These are phyloP conservation scores for Setaria italica DNA, from an alignment of 202 grass and related monocot species.

Conservation along the genomic window DNA sequence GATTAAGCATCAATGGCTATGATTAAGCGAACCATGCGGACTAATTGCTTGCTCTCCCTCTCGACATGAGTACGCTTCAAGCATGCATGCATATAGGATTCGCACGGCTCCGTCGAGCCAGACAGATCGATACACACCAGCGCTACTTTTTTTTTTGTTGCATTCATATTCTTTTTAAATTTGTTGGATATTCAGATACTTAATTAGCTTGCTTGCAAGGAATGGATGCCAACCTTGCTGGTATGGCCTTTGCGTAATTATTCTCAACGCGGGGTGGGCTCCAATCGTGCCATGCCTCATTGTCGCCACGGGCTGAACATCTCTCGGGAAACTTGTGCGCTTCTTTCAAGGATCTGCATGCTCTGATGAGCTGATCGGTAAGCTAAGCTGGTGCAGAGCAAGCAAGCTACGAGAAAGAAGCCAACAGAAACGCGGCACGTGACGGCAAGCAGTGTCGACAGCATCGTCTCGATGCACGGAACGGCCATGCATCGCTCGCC, in stretches of 20 bases:
- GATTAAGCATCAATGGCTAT: background rate
- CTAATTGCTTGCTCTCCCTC: background rate
- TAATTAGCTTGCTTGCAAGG: conserved; percentile 20
- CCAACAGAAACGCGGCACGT: too few relatives aligned
- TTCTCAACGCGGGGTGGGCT: conserved; percentile 9
- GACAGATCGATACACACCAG: background rate
- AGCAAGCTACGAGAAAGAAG: too few relatives aligned
- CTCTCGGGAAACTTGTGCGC: background rate
- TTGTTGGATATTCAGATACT: background rate
- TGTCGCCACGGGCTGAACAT: background rate
- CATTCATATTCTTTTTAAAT: background rate
- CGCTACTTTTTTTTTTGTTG: background rate
- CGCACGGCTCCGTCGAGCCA: too few relatives aligned
- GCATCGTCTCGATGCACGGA: too few relatives aligned
- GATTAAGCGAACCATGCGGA: background rate
- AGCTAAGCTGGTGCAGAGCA: too few relatives aligned
- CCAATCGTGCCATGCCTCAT: background rate
- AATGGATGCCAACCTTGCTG: conserved; percentile 26
- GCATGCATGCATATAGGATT: background rate
- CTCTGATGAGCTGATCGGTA: too few relatives aligned
- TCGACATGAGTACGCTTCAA: background rate
- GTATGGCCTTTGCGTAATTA: conserved; percentile 18
- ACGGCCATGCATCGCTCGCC: too few relatives aligned
- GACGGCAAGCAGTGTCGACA: too few relatives aligned
- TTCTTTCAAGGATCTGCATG: too few relatives aligned